Conservation (phyloP, 805 yeast species). For the Wickerhamia fluorescens region DNA sequence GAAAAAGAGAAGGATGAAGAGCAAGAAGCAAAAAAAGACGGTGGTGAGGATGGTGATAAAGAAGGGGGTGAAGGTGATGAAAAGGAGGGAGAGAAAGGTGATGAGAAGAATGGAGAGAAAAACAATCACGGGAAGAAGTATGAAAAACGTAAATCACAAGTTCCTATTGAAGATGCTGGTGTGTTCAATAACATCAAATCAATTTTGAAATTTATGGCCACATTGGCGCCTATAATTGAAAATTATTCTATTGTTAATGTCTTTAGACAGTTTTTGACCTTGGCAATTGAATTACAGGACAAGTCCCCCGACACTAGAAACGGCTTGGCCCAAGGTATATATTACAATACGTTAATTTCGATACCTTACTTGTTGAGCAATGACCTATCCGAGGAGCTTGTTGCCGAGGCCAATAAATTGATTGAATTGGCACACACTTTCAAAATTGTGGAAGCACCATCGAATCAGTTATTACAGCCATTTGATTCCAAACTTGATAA, state of each 20-base stretch:
- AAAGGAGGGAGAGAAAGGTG: conserved; percentile 4
- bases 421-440: conserved; percentile 40
- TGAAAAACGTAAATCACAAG: conserved; percentile 10
- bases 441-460: conserved; percentile 15
- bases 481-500: conserved; percentile 27
- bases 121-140: too few relatives aligned
- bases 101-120: conserved; percentile 15
- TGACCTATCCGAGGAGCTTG: conserved; percentile 22
- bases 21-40: conserved; percentile 13
- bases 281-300: conserved; percentile 52
- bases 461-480: conserved; percentile 25
- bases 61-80: too few relatives aligned
- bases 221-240: conserved; percentile 57
- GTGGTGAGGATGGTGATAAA: too few relatives aligned
- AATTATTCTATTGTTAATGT: conserved; percentile 34
- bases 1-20: conserved; percentile 6
- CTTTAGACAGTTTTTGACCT: conserved; percentile 45
- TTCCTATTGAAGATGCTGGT: conserved; percentile 48
- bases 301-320: conserved; percentile 29
- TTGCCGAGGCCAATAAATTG: conserved; percentile 36
- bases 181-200: conserved; percentile 67
- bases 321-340: conserved; percentile 63
- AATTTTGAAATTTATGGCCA: conserved; percentile 60
- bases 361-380: conserved; percentile 58
- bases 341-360: conserved; percentile 51